Conservation (phyloP, 208 protist genomes). For the Trichomonas gallinae region DNA sequence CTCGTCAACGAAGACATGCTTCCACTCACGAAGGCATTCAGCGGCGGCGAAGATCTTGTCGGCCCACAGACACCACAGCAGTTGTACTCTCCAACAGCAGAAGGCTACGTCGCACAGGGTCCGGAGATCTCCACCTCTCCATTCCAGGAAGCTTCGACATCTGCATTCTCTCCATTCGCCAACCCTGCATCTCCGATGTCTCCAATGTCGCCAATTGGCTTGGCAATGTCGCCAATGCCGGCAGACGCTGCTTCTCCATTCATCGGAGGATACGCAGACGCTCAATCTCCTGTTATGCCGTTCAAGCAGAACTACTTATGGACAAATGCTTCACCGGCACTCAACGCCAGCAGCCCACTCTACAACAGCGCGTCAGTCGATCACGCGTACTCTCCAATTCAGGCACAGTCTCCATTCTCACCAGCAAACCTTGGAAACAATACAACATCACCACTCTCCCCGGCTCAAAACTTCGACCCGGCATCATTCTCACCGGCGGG, state of each 20-base stretch:
- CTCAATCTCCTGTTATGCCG: neutral
- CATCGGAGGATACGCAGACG: neutral
- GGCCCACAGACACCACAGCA: neutral
- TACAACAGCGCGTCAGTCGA: neutral
- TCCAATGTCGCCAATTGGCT: neutral
- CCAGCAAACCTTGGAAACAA: neutral
- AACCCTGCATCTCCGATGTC: neutral
- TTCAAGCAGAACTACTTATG: neutral
- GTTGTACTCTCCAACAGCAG: neutral
- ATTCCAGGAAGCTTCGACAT: neutral
- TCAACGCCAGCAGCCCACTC: neutral
- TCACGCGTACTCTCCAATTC: neutral
- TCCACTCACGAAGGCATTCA: constrained; percentile 16
- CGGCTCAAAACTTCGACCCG: neutral
- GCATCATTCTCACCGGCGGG: neutral
- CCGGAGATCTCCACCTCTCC: neutral
- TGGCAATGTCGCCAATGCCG: neutral
- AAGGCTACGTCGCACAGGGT: neutral
- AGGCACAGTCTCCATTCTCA: neutral
- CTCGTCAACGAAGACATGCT: constrained; percentile 73
- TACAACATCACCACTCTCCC: neutral
- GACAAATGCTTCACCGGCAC: neutral
- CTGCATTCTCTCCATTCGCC: neutral
- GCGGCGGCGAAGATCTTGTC: neutral
- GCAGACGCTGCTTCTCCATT: neutral